Conservation (phyloP, 371 early-diverging fungal species). For the Syncephalastrum sp. region DNA sequence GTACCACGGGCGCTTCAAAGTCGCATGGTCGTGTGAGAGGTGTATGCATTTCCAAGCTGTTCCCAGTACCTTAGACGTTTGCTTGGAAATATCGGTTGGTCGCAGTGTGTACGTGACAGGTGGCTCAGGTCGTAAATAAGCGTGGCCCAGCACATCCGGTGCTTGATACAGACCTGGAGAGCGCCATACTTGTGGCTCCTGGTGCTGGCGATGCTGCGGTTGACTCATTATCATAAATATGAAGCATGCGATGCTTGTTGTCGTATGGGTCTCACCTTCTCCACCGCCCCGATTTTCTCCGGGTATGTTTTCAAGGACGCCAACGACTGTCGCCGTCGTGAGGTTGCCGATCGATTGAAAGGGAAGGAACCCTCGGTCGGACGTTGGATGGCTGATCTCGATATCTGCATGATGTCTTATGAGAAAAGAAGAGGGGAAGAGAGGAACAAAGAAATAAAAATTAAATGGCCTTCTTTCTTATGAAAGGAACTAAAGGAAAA, state of each 20-base stretch:
- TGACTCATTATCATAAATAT: neutral
- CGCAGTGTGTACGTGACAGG: conserved; percentile 23
- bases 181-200: conserved; percentile 26
- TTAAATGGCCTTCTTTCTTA: too few relatives aligned
- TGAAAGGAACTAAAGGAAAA: too few relatives aligned
- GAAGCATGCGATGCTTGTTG: too few relatives aligned
- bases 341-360: conserved; percentile 22
- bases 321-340: too few relatives aligned
- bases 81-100: conserved; percentile 32
- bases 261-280: too few relatives aligned
- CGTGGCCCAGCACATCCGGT: conserved; percentile 46
- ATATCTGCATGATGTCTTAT: conserved; percentile 36
- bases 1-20: conserved; percentile 43
- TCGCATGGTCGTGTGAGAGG: neutral
- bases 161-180: conserved; percentile 46
- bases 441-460: conserved; percentile 8
- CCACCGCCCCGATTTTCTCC: too few relatives aligned
- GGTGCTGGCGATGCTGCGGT: too few relatives aligned
- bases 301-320: too few relatives aligned
- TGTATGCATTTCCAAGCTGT: too few relatives aligned
- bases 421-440: conserved; percentile 19
- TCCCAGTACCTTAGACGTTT: conserved; percentile 33
- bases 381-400: conserved; percentile 28
- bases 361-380: conserved; percentile 13
- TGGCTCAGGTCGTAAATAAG: conserved; percentile 26